These are phyloP conservation scores for Diaporthe vaccinii DNA, from an alignment of 2,329 filamentous ascomycete species.

Conservation along the genomic window DNA sequence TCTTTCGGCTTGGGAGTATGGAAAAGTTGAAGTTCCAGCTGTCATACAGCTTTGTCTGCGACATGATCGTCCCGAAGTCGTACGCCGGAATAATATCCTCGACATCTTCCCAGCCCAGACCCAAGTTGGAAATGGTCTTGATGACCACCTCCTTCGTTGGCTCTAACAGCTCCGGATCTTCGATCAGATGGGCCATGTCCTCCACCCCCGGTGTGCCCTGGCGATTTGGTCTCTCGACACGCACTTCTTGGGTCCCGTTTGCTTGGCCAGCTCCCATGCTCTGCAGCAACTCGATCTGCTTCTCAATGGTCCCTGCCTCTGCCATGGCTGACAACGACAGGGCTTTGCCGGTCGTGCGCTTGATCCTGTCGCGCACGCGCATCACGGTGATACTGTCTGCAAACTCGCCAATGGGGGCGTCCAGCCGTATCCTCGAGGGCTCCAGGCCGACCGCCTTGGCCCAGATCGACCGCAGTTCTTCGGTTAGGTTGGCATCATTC, in stretches of 20 bases:
- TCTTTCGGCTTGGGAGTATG: constrained; percentile 10
- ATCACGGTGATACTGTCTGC: constrained; percentile 35
- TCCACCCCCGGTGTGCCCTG: constrained; percentile 35
- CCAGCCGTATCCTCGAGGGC: constrained; percentile 28
- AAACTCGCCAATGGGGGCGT: constrained; percentile 23
- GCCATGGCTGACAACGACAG: constrained; percentile 30
- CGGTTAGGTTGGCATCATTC: not conserved
- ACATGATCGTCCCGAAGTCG: constrained; percentile 30
- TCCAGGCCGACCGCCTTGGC: constrained; percentile 35
- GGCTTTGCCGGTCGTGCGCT: constrained; percentile 20
- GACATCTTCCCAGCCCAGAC: constrained; percentile 36
- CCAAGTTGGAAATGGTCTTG: constrained; percentile 25
- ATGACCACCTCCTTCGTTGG: constrained; percentile 34
- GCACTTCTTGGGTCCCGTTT: constrained; percentile 3
- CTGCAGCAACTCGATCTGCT: constrained; percentile 38
- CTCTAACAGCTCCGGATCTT: constrained; percentile 23
- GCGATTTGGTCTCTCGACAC: constrained; percentile 9
- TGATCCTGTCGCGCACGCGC: constrained; percentile 34
- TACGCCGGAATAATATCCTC: constrained; percentile 38
- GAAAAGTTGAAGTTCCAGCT: constrained; percentile 36
- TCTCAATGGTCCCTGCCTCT: constrained; percentile 38
- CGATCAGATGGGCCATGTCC: constrained; percentile 40
- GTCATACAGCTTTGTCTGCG: constrained; percentile 32
- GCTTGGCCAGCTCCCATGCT: constrained; percentile 18
- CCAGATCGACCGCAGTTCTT: constrained; percentile 32